These are phyloP conservation scores for Cucurbita ficifolia DNA, from an alignment of 306 rosid species.

Conservation along the genomic window DNA sequence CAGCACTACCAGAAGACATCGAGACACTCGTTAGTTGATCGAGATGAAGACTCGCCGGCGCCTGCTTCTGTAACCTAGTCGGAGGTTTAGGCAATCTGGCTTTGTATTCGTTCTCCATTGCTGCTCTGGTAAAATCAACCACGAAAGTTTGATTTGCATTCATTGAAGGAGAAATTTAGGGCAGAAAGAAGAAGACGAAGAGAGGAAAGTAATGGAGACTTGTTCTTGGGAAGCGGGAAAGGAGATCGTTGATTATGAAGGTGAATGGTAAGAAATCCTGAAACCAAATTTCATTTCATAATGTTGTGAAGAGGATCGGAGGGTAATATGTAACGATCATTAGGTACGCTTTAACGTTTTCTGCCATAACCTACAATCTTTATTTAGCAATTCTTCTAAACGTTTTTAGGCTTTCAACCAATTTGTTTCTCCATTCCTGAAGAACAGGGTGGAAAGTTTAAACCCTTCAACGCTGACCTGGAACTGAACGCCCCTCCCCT, in stretches of 20 bases:
- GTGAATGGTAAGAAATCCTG: background rate
- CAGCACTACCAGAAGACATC: background rate
- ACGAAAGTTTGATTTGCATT: background rate
- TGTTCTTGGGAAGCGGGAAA: conserved; percentile 6
- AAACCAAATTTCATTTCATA: background rate
- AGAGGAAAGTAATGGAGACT: background rate
- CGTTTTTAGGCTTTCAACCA: background rate
- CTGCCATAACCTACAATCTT: background rate
- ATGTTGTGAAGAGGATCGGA: background rate
- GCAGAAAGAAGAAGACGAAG: background rate
- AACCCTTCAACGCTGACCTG: background rate
- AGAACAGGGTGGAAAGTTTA: background rate
- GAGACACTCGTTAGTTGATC: conserved; percentile 19
- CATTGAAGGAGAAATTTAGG: background rate
- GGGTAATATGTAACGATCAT: background rate
- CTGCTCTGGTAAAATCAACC: background rate
- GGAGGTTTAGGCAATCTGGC: conserved; percentile 9
- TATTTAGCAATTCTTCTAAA: background rate
- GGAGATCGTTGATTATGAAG: background rate
- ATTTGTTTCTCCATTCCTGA: background rate
- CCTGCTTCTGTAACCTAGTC: conserved; percentile 55
- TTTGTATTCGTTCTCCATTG: background rate
- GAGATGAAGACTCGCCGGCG: conserved; percentile 46
- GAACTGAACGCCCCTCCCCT: background rate
- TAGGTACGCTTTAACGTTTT: background rate